Evolutionary conservation across 108 stramenopile species (phyloP).

Genomic region (Skeletonema menzelii): DNA sequence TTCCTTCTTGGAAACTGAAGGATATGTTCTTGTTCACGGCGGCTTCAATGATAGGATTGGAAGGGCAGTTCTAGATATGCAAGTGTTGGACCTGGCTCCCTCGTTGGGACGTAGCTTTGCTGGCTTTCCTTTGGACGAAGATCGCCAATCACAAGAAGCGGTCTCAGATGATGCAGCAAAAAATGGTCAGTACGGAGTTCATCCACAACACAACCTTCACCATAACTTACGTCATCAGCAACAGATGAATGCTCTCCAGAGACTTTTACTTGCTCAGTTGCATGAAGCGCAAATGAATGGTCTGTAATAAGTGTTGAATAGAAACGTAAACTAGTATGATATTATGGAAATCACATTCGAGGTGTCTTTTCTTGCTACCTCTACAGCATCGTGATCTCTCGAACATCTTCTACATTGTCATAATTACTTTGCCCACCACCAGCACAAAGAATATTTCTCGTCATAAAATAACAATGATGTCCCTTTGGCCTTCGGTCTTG

Average conservation of each 20-base stretch:
- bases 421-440: too few relatives aligned
- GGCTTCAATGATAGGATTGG: conserved; percentile 45
- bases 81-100: conserved; percentile 29
- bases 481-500: too few relatives aligned
- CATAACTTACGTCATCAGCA: too few relatives aligned
- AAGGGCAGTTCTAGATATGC: conserved; percentile 16
- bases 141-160: background rate
- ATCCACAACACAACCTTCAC: too few relatives aligned
- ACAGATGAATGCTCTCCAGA: background rate
- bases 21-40: conserved; percentile 60
- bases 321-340: too few relatives aligned
- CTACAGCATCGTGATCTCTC: too few relatives aligned
- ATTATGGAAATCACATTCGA: too few relatives aligned
- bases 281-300: background rate
- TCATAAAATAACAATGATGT: too few relatives aligned
- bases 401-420: too few relatives aligned
- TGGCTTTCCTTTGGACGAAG: conserved; percentile 9
- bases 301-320: too few relatives aligned
- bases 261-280: background rate
- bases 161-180: conserved; percentile 3
- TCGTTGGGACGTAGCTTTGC: conserved; percentile 9
- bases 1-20: conserved; percentile 38
- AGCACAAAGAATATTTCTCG: too few relatives aligned
- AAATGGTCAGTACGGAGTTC: background rate
- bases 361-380: too few relatives aligned